These are phyloP conservation scores for Fusarium fracticaudum DNA, from an alignment of 2,329 filamentous ascomycete genomes.

Conservation along the genomic window DNA sequence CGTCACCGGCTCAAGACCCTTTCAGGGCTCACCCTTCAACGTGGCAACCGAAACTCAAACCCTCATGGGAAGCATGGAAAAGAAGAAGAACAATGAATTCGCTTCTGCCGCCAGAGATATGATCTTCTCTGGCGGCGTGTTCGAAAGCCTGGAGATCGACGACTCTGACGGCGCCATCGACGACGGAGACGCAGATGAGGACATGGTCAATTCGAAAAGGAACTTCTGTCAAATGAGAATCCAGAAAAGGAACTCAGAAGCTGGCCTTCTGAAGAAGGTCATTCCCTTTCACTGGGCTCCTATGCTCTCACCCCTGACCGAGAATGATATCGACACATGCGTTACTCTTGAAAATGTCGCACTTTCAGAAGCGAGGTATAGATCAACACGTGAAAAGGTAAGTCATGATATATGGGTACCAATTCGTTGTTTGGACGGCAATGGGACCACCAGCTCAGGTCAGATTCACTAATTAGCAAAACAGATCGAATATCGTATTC, in stretches of 20 bases:
- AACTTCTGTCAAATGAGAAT: slow-evolving; percentile 53
- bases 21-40: neutral
- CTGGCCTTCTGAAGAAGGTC: slow-evolving; percentile 52
- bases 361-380: slow-evolving; percentile 59
- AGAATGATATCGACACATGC: slow-evolving; percentile 70
- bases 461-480: neutral
- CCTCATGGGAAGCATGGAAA: slow-evolving; percentile 24
- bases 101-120: slow-evolving; percentile 43
- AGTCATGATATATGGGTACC: slow-evolving; percentile 11
- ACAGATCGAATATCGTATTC: slow-evolving; percentile 47
- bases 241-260: slow-evolving; percentile 45
- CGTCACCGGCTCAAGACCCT: neutral
- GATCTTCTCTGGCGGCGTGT: slow-evolving; percentile 37
- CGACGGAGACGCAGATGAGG: slow-evolving; percentile 53
- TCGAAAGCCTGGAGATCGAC: slow-evolving; percentile 19
- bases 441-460: neutral
- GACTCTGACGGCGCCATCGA: slow-evolving; percentile 49
- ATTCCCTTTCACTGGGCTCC: slow-evolving; percentile 70
- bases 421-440: neutral
- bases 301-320: slow-evolving; percentile 72
- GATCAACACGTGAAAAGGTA: slow-evolving; percentile 65
- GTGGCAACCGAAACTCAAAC: neutral
- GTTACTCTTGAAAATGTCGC: slow-evolving; percentile 65
- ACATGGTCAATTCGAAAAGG: slow-evolving; percentile 50
- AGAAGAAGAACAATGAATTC: slow-evolving; percentile 42